Evolutionary conservation across 148 eudicot species (phyloP).

Genomic region (Cornus kousa): DNA sequence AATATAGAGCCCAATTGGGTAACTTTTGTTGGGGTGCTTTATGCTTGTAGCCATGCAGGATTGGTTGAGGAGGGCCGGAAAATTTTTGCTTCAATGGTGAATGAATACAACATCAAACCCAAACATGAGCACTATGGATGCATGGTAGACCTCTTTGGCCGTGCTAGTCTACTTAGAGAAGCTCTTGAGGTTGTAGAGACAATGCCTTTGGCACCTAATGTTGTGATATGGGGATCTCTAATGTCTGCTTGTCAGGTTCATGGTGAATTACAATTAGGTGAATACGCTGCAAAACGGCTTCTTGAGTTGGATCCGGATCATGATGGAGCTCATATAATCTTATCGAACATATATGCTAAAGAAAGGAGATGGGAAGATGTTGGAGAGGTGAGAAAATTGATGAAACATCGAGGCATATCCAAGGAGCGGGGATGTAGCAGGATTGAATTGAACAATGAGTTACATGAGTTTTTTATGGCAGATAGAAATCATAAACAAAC

Average conservation of each 20-base stretch:
- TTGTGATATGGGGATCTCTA: slow-evolving; percentile 55
- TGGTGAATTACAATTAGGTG: slow-evolving; percentile 46
- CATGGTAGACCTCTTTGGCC: slow-evolving; percentile 57
- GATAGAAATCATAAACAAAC: slow-evolving; percentile 37
- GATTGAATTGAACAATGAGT: slow-evolving; percentile 34
- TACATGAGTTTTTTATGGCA: slow-evolving; percentile 41
- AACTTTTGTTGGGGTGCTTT: slow-evolving; percentile 52
- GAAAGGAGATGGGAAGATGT: slow-evolving; percentile 41
- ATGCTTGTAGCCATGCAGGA: slow-evolving; percentile 66
- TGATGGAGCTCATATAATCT: slow-evolving; percentile 48
- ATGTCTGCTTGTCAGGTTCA: slow-evolving; percentile 50
- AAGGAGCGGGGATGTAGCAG: slow-evolving; percentile 48
- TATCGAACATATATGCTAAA: slow-evolving; percentile 50
- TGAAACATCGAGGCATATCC: slow-evolving; percentile 34
- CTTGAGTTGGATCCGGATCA: slow-evolving; percentile 50
- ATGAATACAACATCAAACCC: slow-evolving; percentile 39
- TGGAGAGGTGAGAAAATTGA: slow-evolving; percentile 34
- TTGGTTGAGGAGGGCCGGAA: slow-evolving; percentile 44
- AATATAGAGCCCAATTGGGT: slow-evolving; percentile 44
- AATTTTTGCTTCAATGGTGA: slow-evolving; percentile 38
- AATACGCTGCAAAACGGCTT: slow-evolving; percentile 50
- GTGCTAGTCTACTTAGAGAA: slow-evolving; percentile 40
- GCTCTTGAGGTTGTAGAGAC: slow-evolving; percentile 45
- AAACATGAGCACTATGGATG: slow-evolving; percentile 51
- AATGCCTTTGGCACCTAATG: slow-evolving; percentile 54